phyloP scores from a whole-genome alignment of 768 basidiomycete genomes.

The Pleurotus sapidus region DNA sequence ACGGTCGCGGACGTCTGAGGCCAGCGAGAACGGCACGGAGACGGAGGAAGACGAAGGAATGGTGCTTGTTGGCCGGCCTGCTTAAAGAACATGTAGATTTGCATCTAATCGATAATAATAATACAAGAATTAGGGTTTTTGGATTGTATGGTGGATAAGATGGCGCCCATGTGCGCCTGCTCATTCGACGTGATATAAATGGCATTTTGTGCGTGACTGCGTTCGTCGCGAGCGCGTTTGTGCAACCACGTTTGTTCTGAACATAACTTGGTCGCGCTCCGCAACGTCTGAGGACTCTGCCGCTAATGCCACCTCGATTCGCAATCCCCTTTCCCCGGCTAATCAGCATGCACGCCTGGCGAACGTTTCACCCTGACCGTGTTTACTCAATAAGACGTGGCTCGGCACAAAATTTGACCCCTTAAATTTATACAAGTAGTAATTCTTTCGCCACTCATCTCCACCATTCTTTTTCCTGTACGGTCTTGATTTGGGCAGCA shows the following conservation, averaged over 20 bases:
- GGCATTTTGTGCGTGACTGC: neutral
- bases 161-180: slow-evolving; percentile 6
- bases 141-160: neutral
- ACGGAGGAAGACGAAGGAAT: slow-evolving; percentile 87
- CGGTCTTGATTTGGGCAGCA: neutral
- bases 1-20: slow-evolving; percentile 35
- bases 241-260: slow-evolving; percentile 2
- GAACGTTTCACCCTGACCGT: slow-evolving; percentile 7
- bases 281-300: neutral
- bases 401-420: neutral
- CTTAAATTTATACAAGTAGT: too few relatives aligned
- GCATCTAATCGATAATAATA: neutral
- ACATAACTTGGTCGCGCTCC: too few relatives aligned
- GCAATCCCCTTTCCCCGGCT: neutral
- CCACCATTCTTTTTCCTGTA: too few relatives aligned
- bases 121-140: slow-evolving; percentile 1
- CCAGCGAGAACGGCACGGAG: slow-evolving; percentile 65
- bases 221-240: neutral
- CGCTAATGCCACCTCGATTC: neutral
- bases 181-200: slow-evolving; percentile 7
- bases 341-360: slow-evolving; percentile 4
- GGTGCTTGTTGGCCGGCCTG: slow-evolving; percentile 66
- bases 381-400: neutral
- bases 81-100: neutral
- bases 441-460: too few relatives aligned